Base-by-base conservation (phyloP, 768 basidiomycete genomes). In the Fistulinella prunicolor region DNA sequence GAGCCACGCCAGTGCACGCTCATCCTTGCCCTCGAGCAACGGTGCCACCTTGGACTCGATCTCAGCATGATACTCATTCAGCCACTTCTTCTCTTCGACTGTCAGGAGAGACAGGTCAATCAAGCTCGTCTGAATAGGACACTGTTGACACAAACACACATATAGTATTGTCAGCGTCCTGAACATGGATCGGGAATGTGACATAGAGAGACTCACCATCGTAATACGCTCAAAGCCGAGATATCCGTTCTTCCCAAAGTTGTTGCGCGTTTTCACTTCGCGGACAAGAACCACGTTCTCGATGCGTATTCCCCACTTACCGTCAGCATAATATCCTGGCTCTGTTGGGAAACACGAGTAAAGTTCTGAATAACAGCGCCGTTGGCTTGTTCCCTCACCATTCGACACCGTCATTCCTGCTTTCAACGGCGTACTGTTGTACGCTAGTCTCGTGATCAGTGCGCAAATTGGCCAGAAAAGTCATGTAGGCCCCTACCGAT, bases 301-400 rank as follows among this genome's bases (percentile, higher is more conserved):
- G 57, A 95, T 90, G 4, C 96, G 84, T 58, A 98, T 92, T 2
- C 94, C 95, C 59, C 85, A 98, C 38, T 76, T 72, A 2, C 94
- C 95, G 57, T 97, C 94, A 8, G 81, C 83, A 63, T 96, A 96
- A 65, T 87, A 95, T 9, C 94, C 93, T 1, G 94, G 94, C 55
- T 95, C 94, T 81, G 28, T 51, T 29, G 14, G 23, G 17, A 42
- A 24, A 9, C 7, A 9, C 1, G 23, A 30, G 37, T 0, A 16
- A 26, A 21, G 17, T 22, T 38, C 14, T 34, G n/a, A 41, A 17
- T 26, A 22, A 42, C 8, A 6, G 9, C 24, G 40, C 19, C 1
- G 6, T 7, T 14, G 35, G 4, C 3, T 29, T 4, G 22, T 26
- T 37, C 8, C 22, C 68, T 35, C 47, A 80, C 81, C 81, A 59